Conservation (phyloP, 2,329 filamentous ascomycete species). For the Fusarium robinianum region DNA sequence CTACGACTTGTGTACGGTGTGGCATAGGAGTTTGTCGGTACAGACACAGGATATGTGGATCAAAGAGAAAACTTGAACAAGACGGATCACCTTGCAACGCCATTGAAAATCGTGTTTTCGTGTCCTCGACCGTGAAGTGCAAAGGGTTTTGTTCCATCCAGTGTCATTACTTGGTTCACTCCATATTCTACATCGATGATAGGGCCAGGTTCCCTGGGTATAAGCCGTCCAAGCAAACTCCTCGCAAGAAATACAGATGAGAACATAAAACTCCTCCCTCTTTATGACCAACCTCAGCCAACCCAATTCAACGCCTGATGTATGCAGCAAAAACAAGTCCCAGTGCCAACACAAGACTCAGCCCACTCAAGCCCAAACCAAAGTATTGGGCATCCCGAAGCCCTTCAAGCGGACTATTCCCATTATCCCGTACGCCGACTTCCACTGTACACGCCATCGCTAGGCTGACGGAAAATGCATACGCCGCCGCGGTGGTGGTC, state of each 20-base stretch:
- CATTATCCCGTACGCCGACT: constrained; percentile 13
- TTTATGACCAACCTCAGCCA: constrained; percentile 9
- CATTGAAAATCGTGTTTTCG: too few relatives aligned
- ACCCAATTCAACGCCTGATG: constrained; percentile 25
- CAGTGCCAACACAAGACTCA: constrained; percentile 29
- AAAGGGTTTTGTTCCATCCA: background rate
- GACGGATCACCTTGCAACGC: constrained; percentile 29
- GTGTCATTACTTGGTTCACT: too few relatives aligned
- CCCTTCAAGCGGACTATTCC: constrained; percentile 17
- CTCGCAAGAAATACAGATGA: too few relatives aligned
- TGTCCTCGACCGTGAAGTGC: too few relatives aligned
- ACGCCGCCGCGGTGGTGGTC: constrained; percentile 22
- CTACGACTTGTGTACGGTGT: constrained; percentile 21
- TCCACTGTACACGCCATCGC: constrained; percentile 35
- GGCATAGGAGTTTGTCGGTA: constrained; percentile 37
- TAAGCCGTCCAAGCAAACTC: constrained; percentile 5
- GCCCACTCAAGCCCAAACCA: constrained; percentile 27
- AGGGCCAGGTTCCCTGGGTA: constrained; percentile 20
- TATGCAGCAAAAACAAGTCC: constrained; percentile 23
- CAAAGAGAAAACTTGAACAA: constrained; percentile 30
- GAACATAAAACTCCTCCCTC: too few relatives aligned
- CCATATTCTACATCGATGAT: too few relatives aligned
- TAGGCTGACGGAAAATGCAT: constrained; percentile 30
- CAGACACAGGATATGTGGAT: constrained; percentile 33
- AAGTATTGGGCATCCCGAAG: constrained; percentile 35